A percentile compares a stretch with the other conserved stretches of the same genome.
phyloP scores from a whole-genome alignment of 148 eudicot genomes.

The Silene latifolia region DNA sequence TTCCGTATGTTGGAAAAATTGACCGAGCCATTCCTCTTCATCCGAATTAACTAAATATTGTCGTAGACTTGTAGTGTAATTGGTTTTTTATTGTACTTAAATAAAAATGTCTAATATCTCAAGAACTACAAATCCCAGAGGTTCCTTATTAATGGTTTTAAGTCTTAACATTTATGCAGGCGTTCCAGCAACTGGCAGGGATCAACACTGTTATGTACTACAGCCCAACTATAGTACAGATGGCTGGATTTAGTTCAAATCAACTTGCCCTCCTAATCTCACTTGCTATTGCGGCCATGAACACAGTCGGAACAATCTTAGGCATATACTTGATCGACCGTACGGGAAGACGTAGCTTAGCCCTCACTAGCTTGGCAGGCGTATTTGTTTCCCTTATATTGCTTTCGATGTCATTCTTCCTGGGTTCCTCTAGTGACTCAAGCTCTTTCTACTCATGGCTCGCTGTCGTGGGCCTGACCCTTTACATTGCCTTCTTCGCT shows the following conservation, averaged over 20 bases:
- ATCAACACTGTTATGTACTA: conserved; percentile 97
- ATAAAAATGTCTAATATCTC: no score
- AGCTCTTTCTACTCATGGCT: conserved; percentile 46
- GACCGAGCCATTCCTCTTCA: no score
- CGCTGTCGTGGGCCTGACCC: conserved; percentile 71
- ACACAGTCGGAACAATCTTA: conserved; percentile 66
- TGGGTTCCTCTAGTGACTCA: conserved; percentile 32
- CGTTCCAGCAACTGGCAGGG: conserved; percentile 93
- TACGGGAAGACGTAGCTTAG: conserved; percentile 60
- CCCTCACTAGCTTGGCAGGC: conserved; percentile 64
- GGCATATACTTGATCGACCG: conserved; percentile 90
- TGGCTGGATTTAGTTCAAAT: conserved; percentile 89
- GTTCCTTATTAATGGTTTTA: neutral
- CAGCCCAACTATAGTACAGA: conserved; percentile 90
- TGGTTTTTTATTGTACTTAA: no score
- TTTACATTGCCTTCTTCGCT: conserved; percentile 75
- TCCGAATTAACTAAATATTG: no score
- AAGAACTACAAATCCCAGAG: neutral
- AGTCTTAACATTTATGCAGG: conserved; percentile 40
- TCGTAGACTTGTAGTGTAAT: no score
- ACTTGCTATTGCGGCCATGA: conserved; percentile 67
- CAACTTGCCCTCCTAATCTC: conserved; percentile 83
- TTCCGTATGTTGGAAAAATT: no score
- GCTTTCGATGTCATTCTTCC: conserved; percentile 53
- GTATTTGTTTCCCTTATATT: conserved; percentile 59